These are phyloP conservation scores for Phytophthora sp. DNA, from an alignment of 352 stramenopile species.

Conservation along the genomic window DNA sequence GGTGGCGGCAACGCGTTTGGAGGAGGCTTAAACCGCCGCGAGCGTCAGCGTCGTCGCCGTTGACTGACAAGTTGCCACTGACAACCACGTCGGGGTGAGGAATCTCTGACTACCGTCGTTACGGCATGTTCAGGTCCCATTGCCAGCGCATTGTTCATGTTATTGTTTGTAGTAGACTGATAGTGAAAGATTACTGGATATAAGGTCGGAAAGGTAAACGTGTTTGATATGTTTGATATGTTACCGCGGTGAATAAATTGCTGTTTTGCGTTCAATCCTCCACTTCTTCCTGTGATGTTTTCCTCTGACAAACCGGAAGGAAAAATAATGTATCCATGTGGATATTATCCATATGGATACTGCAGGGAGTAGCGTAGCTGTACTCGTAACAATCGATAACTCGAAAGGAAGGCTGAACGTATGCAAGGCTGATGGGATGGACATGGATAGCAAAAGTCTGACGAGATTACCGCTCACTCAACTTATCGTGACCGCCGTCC, in stretches of 20 bases:
- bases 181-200: too few relatives aligned
- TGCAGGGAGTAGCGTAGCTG: too few relatives aligned
- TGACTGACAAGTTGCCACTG: slow-evolving; percentile 8
- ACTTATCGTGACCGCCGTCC: not conserved
- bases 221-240: too few relatives aligned
- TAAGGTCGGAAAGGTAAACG: too few relatives aligned
- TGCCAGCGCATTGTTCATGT: slow-evolving; percentile 1
- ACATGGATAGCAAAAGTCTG: not conserved
- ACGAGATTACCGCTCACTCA: slow-evolving; percentile 14
- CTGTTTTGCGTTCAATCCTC: too few relatives aligned
- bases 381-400: not conserved
- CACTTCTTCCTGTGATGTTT: too few relatives aligned
- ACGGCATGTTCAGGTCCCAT: not conserved
- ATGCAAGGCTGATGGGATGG: not conserved
- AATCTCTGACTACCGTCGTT: not conserved
- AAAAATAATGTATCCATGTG: not conserved
- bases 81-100: not conserved
- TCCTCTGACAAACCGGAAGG: too few relatives aligned
- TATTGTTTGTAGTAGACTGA: too few relatives aligned
- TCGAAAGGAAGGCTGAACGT: not conserved
- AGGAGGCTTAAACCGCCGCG: slow-evolving; percentile 21
- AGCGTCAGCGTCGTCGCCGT: slow-evolving; percentile 14
- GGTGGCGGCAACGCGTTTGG: slow-evolving; percentile 11
- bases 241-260: too few relatives aligned
- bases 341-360: too few relatives aligned